Percentiles rank a stretch among this genome's conserved stretches.
Conservation (phyloP, 441 rosid species). For the Francoa sonchifolia region DNA sequence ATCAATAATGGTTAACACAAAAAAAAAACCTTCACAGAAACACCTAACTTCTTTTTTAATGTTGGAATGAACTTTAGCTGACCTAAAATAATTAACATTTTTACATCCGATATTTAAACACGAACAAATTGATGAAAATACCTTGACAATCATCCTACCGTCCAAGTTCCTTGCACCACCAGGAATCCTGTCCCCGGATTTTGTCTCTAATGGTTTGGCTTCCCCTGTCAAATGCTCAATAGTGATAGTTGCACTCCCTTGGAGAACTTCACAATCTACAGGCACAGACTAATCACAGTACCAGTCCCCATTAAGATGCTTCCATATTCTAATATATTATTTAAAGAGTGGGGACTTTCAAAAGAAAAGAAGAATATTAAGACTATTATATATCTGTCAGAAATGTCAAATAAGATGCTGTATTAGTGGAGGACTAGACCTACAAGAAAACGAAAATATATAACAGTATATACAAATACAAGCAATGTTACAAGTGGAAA, state of each 20-base stretch:
- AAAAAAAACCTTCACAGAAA: too few species aligned
- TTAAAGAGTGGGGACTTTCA: neutral
- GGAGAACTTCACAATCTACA: constrained; percentile 82
- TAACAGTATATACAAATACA: too few species aligned
- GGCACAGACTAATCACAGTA: constrained; percentile 61
- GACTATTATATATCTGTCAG: too few species aligned
- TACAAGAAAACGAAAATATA: too few species aligned
- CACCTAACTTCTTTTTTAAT: too few species aligned
- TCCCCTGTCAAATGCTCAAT: constrained; percentile 95
- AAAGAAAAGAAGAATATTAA: constrained; percentile 2
- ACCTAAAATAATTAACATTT: too few species aligned
- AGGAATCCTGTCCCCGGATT: constrained; percentile 78
- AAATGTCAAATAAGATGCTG: too few species aligned
- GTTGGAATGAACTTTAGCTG: too few species aligned
- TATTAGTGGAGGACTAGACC: too few species aligned
- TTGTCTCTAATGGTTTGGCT: constrained; percentile 80
- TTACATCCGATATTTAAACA: too few species aligned
- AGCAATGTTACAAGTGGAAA: too few species aligned
- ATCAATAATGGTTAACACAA: too few species aligned
- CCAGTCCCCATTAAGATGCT: constrained; percentile 10
- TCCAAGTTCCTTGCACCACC: constrained; percentile 97
- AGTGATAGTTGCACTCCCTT: constrained; percentile 85
- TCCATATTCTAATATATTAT: constrained; percentile 1
- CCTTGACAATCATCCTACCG: constrained; percentile 93
- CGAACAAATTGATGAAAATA: constrained; percentile 23